A percentile compares a stretch with the other conserved stretches of the same genome.
These are phyloP conservation scores for Pleurotus cornucopiae DNA, from an alignment of 768 basidiomycete species.

Conservation along the genomic window DNA sequence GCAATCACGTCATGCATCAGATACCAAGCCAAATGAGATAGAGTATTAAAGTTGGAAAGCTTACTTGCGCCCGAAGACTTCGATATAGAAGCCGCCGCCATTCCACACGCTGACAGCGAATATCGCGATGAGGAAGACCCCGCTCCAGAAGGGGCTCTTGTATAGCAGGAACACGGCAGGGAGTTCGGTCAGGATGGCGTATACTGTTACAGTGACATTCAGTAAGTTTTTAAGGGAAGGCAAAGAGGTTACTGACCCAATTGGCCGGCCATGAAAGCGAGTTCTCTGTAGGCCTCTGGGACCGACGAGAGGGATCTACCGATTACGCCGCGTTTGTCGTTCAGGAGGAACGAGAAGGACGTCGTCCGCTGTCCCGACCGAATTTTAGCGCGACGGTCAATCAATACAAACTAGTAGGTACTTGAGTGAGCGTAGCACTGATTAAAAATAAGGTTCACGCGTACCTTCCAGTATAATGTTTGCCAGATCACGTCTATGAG, in stretches of 20 bases:
- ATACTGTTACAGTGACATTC: constrained; percentile 43
- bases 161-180: constrained; percentile 84
- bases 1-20: constrained; percentile 8
- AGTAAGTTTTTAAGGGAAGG: constrained; percentile 1
- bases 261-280: constrained; percentile 82
- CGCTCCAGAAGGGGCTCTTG: constrained; percentile 74
- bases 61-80: constrained; percentile 95
- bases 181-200: constrained; percentile 80
- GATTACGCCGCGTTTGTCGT: constrained; percentile 82
- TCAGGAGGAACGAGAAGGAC: constrained; percentile 83
- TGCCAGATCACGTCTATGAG: constrained; percentile 87
- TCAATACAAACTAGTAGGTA: constrained; percentile 64
- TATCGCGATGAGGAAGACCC: constrained; percentile 70
- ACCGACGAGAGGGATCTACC: constrained; percentile 65
- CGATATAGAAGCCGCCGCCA: constrained; percentile 93
- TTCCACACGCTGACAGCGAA: constrained; percentile 93
- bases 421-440: no score
- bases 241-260: constrained; percentile 43
- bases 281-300: constrained; percentile 57
- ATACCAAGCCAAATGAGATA: constrained; percentile 6
- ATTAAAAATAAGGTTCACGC: not conserved
- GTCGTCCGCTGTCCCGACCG: constrained; percentile 89
- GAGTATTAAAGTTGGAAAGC: not conserved
- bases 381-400: constrained; percentile 87
- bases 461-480: constrained; percentile 86